phyloP scores from a whole-genome alignment of 1,284 basidiomycete genomes.

The Stygiomarasmius scandens region DNA sequence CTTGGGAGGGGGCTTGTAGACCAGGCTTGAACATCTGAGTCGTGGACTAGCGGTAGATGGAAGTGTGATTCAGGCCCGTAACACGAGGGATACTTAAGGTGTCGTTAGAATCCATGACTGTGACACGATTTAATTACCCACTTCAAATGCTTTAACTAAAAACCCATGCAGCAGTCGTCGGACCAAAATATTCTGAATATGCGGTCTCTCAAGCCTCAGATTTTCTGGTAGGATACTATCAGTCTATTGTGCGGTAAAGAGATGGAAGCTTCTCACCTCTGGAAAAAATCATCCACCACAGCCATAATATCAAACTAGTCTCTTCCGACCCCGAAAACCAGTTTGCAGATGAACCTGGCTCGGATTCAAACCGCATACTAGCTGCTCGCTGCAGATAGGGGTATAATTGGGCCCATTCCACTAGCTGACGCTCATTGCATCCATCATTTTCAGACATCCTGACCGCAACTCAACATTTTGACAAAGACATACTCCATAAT shows the following conservation, averaged over 20 bases:
- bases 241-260: neutral
- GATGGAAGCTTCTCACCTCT: constrained; percentile 35
- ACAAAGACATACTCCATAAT: neutral
- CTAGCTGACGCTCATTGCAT: constrained; percentile 59
- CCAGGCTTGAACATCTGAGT: constrained; percentile 19
- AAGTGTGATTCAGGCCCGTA: constrained; percentile 43
- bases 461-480: neutral
- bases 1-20: constrained; percentile 34
- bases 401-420: constrained; percentile 39
- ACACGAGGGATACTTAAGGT: constrained; percentile 39
- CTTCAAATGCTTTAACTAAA: constrained; percentile 35
- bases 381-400: constrained; percentile 25
- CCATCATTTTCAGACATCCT: constrained; percentile 71
- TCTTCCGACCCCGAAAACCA: constrained; percentile 38
- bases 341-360: constrained; percentile 1
- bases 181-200: constrained; percentile 18
- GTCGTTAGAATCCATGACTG: constrained; percentile 2
- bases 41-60: constrained; percentile 36
- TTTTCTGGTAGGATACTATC: constrained; percentile 8
- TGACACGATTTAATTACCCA: constrained; percentile 23
- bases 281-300: constrained; percentile 57
- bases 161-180: constrained; percentile 29
- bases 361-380: constrained; percentile 17
- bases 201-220: constrained; percentile 19
- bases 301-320: constrained; percentile 52